Conservation (phyloP, 2,329 filamentous ascomycete genomes). For the Purpureocillium takamizusanense region DNA sequence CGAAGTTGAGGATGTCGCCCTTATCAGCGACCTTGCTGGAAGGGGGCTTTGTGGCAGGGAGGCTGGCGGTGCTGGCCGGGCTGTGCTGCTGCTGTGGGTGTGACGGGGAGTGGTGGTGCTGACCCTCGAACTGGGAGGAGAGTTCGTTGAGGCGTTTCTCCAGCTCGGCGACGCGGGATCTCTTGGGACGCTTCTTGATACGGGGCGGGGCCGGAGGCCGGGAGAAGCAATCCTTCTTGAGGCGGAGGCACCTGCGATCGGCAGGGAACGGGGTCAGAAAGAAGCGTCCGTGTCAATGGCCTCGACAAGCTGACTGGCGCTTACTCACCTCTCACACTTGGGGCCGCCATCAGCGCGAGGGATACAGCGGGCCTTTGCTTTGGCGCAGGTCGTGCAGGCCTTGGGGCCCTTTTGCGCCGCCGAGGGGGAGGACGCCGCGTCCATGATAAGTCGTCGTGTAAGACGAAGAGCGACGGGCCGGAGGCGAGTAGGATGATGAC, state of each 20-base stretch:
- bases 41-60: conserved; percentile 6
- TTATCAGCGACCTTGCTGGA: conserved; percentile 6
- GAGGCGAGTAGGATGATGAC: no score
- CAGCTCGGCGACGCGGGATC: conserved; percentile 39
- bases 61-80: conserved; percentile 7
- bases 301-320: not conserved
- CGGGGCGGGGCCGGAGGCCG: conserved; percentile 39
- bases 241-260: conserved; percentile 33
- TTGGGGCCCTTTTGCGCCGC: conserved; percentile 32
- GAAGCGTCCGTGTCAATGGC: not conserved
- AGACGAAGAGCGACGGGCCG: no score
- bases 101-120: not conserved
- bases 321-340: conserved; percentile 38
- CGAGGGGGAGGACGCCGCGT: not conserved
- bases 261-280: not conserved
- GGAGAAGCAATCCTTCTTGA: conserved; percentile 36
- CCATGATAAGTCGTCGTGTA: no score
- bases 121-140: conserved; percentile 31
- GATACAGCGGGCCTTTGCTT: conserved; percentile 42
- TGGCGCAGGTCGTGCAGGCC: conserved; percentile 41
- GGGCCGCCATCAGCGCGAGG: conserved; percentile 27
- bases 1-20: conserved; percentile 16
- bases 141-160: conserved; percentile 41
- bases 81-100: not conserved
- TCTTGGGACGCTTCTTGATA: conserved; percentile 35